Evolutionary conservation across 1,284 basidiomycete species (phyloP).

Genomic region (Cutaneotrichosporon spelunceum): DNA sequence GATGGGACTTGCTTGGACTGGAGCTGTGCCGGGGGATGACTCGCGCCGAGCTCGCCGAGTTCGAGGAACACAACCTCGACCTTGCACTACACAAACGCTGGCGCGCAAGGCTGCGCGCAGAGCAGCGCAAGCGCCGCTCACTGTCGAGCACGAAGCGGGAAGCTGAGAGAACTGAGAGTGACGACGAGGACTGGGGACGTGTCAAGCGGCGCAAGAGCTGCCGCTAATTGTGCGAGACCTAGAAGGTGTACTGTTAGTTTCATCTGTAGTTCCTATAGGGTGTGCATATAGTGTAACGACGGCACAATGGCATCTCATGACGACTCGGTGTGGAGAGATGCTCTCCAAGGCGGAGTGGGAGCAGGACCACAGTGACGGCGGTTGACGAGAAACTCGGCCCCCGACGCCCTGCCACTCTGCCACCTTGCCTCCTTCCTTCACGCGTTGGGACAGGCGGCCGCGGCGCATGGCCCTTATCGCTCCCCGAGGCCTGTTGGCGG

Average conservation of each 20-base stretch:
- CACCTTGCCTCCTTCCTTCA: no score
- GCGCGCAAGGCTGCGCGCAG: neutral
- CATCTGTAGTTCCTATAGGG: neutral
- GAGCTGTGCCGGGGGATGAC: conserved; percentile 6
- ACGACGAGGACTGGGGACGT: neutral
- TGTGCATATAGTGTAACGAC: neutral
- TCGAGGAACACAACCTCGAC: conserved; percentile 10
- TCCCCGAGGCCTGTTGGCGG: no score
- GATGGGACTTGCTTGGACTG: conserved; percentile 4
- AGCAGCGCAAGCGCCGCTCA: neutral
- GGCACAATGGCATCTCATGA: no score
- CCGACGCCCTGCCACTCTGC: no score
- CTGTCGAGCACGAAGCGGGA: neutral
- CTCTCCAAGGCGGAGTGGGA: no score
- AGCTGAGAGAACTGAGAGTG: neutral
- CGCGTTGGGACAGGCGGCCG: no score
- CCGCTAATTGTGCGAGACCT: neutral
- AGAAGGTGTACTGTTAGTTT: neutral
- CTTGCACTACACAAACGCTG: neutral
- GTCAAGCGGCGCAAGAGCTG: conserved; percentile 8
- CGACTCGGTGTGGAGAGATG: no score
- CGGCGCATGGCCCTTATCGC: no score
- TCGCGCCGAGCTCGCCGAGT: conserved; percentile 2
- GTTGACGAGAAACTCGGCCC: no score
- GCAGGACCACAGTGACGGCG: no score